Evolutionary conservation across 2,329 filamentous ascomycete genomes (phyloP).

Genomic region (Amauroascus verrucosus): DNA sequence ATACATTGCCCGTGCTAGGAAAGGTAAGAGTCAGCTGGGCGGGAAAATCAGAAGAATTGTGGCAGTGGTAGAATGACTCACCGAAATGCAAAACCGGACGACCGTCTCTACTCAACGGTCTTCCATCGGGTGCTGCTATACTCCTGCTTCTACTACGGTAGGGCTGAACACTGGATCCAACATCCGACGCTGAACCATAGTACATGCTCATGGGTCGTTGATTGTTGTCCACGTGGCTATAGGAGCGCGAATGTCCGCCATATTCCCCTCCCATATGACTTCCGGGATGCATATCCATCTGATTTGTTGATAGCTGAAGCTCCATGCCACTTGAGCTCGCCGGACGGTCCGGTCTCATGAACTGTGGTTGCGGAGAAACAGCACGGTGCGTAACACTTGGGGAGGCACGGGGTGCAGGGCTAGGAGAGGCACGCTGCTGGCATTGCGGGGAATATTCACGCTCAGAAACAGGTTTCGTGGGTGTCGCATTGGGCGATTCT

Average conservation of each 20-base stretch:
- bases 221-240: constrained; percentile 42
- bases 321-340: constrained; percentile 50
- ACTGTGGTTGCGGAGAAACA: constrained; percentile 45
- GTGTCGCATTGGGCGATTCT: constrained; percentile 21
- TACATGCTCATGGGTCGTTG: constrained; percentile 44
- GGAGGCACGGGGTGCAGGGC: constrained; percentile 33
- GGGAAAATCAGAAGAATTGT: background rate
- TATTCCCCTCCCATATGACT: constrained; percentile 27
- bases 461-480: constrained; percentile 25
- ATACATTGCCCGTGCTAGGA: constrained; percentile 78
- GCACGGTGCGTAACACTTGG: constrained; percentile 34
- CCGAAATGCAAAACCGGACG: constrained; percentile 85
- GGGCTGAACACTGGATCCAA: constrained; percentile 41
- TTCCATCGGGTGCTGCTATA: constrained; percentile 60
- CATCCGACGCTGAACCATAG: constrained; percentile 33
- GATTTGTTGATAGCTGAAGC: constrained; percentile 51
- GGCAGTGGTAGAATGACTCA: constrained; percentile 44
- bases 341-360: constrained; percentile 41
- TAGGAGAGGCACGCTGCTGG: constrained; percentile 28
- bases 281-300: constrained; percentile 48
- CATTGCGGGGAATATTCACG: constrained; percentile 36
- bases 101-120: constrained; percentile 76
- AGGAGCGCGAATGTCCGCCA: constrained; percentile 20
- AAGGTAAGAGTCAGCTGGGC: background rate
- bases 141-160: constrained; percentile 63